Conservation (phyloP, 1,284 basidiomycete genomes). For the Cryptococcus sp. region DNA sequence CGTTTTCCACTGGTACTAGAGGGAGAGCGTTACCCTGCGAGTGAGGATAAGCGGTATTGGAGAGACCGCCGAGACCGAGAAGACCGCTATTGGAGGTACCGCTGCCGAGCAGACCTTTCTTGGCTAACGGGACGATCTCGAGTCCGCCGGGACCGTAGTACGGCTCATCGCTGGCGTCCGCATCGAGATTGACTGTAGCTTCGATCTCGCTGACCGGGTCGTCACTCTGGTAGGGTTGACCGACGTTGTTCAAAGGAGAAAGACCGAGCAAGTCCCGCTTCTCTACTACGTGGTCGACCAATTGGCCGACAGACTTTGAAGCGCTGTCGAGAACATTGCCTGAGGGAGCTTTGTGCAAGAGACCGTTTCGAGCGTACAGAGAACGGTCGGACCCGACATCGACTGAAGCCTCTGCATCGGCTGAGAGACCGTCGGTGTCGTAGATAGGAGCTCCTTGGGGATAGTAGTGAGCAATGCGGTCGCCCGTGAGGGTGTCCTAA, state of each 20-base stretch:
- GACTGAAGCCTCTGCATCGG: slow-evolving; percentile 7
- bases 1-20: not conserved
- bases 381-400: not conserved
- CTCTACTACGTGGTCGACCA: slow-evolving; percentile 11
- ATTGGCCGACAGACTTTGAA: slow-evolving; percentile 6
- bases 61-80: not conserved
- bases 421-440: slow-evolving; percentile 1
- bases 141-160: slow-evolving; percentile 6
- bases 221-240: not conserved
- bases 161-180: slow-evolving; percentile 11
- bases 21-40: not conserved
- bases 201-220: not conserved
- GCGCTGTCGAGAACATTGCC: slow-evolving; percentile 9
- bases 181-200: slow-evolving; percentile 4
- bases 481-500: slow-evolving; percentile 14
- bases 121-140: slow-evolving; percentile 1
- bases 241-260: not conserved
- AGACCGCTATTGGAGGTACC: not conserved
- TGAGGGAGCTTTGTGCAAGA: slow-evolving; percentile 13
- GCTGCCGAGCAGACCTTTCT: slow-evolving; percentile 9
- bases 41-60: not conserved
- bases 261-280: slow-evolving; percentile 11
- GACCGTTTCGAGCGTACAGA: slow-evolving; percentile 13
- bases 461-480: slow-evolving; percentile 6
- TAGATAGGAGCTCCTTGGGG: slow-evolving; percentile 4